phyloP scores from a whole-genome alignment of 2,329 filamentous ascomycete genomes.

The Chaetomiaceae sp. region DNA sequence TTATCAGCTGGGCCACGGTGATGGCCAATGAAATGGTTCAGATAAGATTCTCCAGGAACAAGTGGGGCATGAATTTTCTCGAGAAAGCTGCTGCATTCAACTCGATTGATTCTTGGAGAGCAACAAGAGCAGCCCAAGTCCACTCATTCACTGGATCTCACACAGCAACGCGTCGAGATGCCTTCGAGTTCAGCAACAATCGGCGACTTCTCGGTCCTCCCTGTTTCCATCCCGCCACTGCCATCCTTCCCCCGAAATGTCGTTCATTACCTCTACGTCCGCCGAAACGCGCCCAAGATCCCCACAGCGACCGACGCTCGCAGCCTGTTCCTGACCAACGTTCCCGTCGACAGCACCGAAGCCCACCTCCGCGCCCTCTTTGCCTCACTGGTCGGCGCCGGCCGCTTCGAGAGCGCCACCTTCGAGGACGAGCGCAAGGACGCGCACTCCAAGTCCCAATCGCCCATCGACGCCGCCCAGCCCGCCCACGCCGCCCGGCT shows the following conservation, averaged over 20 bases:
- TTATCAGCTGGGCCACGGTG: too few relatives aligned
- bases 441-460: constrained; percentile 13
- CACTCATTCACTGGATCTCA: too few relatives aligned
- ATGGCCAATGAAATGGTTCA: background rate
- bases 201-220: constrained; percentile 64
- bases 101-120: too few relatives aligned
- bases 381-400: constrained; percentile 65
- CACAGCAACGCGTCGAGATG: constrained; percentile 33
- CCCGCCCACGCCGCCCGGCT: constrained; percentile 41
- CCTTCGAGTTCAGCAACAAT: constrained; percentile 38
- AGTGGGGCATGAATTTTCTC: constrained; percentile 22
- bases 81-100: background rate
- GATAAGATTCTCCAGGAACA: background rate
- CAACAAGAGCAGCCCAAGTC: background rate
- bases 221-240: constrained; percentile 60
- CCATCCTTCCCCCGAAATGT: constrained; percentile 57
- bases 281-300: constrained; percentile 74
- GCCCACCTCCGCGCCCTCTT: constrained; percentile 73
- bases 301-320: constrained; percentile 68
- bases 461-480: constrained; percentile 35
- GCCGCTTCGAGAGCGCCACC: constrained; percentile 69
- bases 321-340: constrained; percentile 85
- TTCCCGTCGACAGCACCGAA: constrained; percentile 79
- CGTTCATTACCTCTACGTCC: constrained; percentile 82
- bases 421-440: constrained; percentile 62